These are phyloP conservation scores for Xylaria sp. DNA, from an alignment of 2,329 filamentous ascomycete genomes.

Conservation along the genomic window DNA sequence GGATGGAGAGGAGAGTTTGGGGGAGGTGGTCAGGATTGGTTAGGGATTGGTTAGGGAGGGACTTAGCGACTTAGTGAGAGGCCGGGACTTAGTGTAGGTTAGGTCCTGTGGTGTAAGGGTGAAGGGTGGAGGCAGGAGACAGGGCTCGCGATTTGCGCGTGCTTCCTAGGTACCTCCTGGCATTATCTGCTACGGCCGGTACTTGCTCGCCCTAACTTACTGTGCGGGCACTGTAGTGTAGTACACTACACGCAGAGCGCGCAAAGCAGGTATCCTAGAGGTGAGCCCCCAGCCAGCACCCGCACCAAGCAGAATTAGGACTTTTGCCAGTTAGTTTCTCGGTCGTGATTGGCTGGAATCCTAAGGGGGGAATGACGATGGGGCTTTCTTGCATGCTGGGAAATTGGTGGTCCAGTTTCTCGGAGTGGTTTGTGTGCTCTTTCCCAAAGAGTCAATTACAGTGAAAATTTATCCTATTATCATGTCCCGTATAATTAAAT, in stretches of 20 bases:
- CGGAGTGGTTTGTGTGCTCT: slow-evolving; percentile 26
- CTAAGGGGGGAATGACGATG: slow-evolving; percentile 41
- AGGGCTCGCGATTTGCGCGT: neutral
- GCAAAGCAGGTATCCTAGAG: slow-evolving; percentile 11
- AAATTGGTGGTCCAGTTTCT: slow-evolving; percentile 43
- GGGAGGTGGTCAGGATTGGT: slow-evolving; percentile 22
- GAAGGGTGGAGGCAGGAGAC: slow-evolving; percentile 24
- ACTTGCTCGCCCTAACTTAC: slow-evolving; percentile 10
- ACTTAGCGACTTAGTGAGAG: neutral
- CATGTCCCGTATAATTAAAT: neutral
- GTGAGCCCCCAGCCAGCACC: slow-evolving; percentile 18
- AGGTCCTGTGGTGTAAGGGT: no score
- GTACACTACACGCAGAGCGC: slow-evolving; percentile 21
- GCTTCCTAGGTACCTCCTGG: neutral
- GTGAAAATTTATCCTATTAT: neutral
- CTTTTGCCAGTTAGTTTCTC: slow-evolving; percentile 18
- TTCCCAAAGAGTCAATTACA: slow-evolving; percentile 7
- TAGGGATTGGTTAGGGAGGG: slow-evolving; percentile 13
- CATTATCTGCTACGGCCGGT: neutral
- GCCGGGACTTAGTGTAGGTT: neutral
- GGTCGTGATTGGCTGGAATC: slow-evolving; percentile 32
- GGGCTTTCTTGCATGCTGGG: slow-evolving; percentile 45
- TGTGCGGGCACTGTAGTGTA: no score
- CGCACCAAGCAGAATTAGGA: slow-evolving; percentile 38
- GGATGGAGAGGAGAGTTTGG: slow-evolving; percentile 36